These are phyloP conservation scores for Streptanthus diversifolius DNA, from an alignment of 345 rosid genomes.

Conservation along the genomic window DNA sequence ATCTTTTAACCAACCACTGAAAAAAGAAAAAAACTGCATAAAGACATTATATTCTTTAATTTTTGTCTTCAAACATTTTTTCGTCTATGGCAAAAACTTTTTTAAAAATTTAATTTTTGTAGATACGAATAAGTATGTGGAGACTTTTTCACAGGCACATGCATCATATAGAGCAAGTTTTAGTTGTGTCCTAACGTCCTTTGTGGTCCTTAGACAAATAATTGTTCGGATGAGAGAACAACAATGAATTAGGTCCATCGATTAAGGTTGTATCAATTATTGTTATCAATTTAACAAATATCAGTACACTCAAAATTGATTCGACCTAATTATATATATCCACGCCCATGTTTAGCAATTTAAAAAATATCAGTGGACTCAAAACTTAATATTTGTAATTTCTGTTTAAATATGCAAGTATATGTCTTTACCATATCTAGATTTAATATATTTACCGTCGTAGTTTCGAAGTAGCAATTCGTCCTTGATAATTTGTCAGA, in stretches of 20 bases:
- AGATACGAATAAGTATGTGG: not conserved
- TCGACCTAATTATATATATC: not conserved
- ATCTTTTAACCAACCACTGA: not conserved
- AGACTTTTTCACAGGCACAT: not conserved
- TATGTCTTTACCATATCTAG: too few relatives aligned
- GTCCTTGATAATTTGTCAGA: too few relatives aligned
- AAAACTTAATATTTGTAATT: not conserved
- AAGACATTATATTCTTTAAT: not conserved
- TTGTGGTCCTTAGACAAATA: constrained; percentile 4
- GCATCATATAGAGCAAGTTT: constrained; percentile 7
- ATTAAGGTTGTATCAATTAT: not conserved
- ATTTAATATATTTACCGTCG: too few relatives aligned
- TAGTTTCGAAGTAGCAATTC: too few relatives aligned
- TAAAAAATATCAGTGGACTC: not conserved
- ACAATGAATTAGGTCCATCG: not conserved
- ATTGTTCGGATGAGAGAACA: not conserved
- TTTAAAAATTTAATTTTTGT: not conserved
- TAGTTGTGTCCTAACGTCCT: constrained; percentile 7
- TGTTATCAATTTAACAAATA: not conserved
- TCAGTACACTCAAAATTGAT: not conserved
- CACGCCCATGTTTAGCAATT: not conserved
- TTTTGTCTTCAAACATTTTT: not conserved
- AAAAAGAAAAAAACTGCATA: not conserved
- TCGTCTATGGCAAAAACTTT: not conserved
- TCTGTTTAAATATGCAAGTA: too few relatives aligned